Base-by-base conservation (phyloP, 495 filamentous ascomycete genomes). In the Tuber brumale region DNA sequence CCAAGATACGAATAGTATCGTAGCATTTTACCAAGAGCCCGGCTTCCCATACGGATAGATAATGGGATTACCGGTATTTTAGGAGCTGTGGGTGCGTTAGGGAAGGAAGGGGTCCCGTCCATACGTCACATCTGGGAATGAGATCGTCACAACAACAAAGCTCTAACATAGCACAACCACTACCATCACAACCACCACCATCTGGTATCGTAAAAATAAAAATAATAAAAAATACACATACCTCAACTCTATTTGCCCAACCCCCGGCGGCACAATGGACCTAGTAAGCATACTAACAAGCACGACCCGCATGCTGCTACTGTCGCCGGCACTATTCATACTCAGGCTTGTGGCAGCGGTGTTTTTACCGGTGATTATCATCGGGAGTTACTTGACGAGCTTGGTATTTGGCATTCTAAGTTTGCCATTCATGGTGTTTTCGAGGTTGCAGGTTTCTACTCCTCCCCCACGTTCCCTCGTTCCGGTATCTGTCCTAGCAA, bases 361-460 rank as follows among this genome's bases (percentile, higher is more conserved):
- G 39, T 66, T 79, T 37, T 43, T 80, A 7, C 78, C 78, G 3
- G 73, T 71, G 19, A 80, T 74, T 31, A 71, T 73, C 23, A 76
- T 76, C 2, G 43, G 70, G 31, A 61, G 45, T 27, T 44, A 80
- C 71, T 42, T 80, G 23, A 72, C 66, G 7, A 44, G 44, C 39
- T 14, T 79, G 8, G 7, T 76, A 19, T 43, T 72, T 2, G 39
- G 72, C 43, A 72, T 71, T 27, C 8, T 79, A 23, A 43, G 41
- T 42, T 51, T 79, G 19, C 78, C 77, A 0, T 79, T 70, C 41
- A 48, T 39, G 3, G 61, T 80, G 23, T 71, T 80, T 23, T 79
- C 70, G 21, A 72, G 77, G 46, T 39, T 80, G 14, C 72, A 80
- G 77, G 78, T 80, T 18, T 75, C 31, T 71, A 43, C 45, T 41